Base-by-base conservation (phyloP, 140 eudicot species). In the Oenanthe javanica region DNA sequence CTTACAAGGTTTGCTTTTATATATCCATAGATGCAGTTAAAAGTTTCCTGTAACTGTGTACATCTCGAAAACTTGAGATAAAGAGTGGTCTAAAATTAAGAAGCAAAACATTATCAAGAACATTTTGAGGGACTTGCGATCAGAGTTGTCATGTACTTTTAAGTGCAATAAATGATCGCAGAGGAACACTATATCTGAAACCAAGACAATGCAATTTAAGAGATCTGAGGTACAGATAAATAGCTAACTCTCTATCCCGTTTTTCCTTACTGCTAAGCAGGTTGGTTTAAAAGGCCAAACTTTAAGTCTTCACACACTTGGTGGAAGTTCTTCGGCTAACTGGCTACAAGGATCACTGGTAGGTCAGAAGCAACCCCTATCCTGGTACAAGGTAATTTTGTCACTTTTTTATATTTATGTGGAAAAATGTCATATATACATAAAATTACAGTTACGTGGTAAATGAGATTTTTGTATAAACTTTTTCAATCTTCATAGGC, bases 321-420 rank as follows among this genome's bases (percentile, higher is more conserved):
- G 77, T 3, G 98, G 98, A 79, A 89, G 94, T 81, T 92, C 96
- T 45, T 87, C 97, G 6, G 93, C 86, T n/a, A 91, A 92, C 75
- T 94, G 98, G 98, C 83, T 85, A 64, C 82, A 86, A 76, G 92
- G 90, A 77, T 84, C 94, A 54, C 81, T 83, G 36, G 83, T 90
- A 82, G 94, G 92, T 86, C 94, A 86, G 79, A 94, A 84, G 77
- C 96, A 92, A 71, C 91, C 98, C 50, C 84, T 94, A 55, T 89
- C 98, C 46, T 94, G 97, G 98, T 92, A 90, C 87, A 94, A 94
- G 98, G 98, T 94, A 81, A 83, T 9, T 66, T 48, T 43, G 67
- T 9, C 54, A 40, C 27, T 9, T 21, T 10, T 12, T 50, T 66
- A 11, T 66, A 27, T 66, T 66, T 27, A 10, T 27, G 12, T 66